Percentiles rank a stretch among this genome's conserved stretches.
Evolutionary conservation across 345 rosid species (phyloP).

Genomic region (Gossypium stocksii): DNA sequence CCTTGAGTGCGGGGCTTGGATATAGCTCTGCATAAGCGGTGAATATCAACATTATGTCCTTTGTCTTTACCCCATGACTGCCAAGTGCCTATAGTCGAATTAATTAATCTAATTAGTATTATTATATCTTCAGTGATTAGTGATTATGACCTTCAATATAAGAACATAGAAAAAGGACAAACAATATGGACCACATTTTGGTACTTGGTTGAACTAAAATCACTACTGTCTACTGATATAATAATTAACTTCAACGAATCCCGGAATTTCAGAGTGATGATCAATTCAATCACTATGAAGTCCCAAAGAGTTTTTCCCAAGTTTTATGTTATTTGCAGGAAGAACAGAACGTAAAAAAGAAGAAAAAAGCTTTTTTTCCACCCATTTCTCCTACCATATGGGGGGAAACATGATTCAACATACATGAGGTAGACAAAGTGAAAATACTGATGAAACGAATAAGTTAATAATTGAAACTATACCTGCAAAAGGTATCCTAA

Average conservation of each 20-base stretch:
- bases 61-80: slow-evolving; percentile 30
- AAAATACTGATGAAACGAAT: background rate
- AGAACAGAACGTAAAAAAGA: background rate
- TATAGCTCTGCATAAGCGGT: background rate
- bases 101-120: background rate
- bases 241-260: too few species aligned
- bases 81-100: slow-evolving; percentile 28
- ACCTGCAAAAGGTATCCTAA: background rate
- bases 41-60: slow-evolving; percentile 5
- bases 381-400: too few species aligned
- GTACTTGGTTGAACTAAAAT: background rate
- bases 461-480: background rate
- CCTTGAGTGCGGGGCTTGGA: slow-evolving; percentile 14
- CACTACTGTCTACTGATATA: background rate
- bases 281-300: too few species aligned
- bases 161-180: background rate
- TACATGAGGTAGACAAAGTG: background rate
- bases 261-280: background rate
- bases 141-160: background rate
- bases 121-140: background rate
- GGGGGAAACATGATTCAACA: background rate
- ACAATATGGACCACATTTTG: background rate
- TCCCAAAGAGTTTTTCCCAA: too few species aligned
- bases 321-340: background rate
- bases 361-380: background rate